Evolutionary conservation across 495 filamentous ascomycete species (phyloP).

Genomic region (Entonaema liquescens): DNA sequence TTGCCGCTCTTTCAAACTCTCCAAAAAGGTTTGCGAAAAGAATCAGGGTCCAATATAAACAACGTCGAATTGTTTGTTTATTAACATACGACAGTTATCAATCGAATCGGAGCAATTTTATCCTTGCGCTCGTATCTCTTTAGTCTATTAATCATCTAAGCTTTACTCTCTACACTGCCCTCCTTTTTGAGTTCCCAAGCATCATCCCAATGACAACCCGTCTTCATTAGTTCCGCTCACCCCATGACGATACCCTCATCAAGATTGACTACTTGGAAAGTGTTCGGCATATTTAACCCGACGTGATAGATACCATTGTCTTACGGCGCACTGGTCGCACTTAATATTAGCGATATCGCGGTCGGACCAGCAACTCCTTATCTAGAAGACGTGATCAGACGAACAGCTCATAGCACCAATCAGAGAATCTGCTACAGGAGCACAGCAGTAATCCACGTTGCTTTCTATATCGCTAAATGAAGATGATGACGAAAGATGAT

Average conservation of each 20-base stretch:
- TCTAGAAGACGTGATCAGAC: slow-evolving; percentile 18
- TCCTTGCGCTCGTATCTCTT: slow-evolving; percentile 1
- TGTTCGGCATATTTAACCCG: neutral
- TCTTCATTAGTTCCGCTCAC: slow-evolving; percentile 8
- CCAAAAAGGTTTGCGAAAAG: neutral
- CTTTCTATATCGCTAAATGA: slow-evolving; percentile 2
- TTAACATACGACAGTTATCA: slow-evolving; percentile 15
- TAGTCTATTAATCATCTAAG: slow-evolving; percentile 12
- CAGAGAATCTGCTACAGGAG: neutral
- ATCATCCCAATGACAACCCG: slow-evolving; percentile 25
- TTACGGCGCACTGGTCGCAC: neutral
- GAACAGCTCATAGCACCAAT: slow-evolving; percentile 24
- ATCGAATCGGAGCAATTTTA: slow-evolving; percentile 20
- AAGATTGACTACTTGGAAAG: slow-evolving; percentile 5
- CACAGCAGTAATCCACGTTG: slow-evolving; percentile 18
- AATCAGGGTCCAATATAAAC: slow-evolving; percentile 22
- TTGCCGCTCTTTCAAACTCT: slow-evolving; percentile 11
- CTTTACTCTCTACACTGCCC: no score
- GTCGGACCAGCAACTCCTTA: slow-evolving; percentile 22
- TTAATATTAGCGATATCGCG: slow-evolving; percentile 9
- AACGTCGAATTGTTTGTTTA: slow-evolving; percentile 31
- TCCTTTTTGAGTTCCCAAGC: slow-evolving; percentile 12
- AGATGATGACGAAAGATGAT: slow-evolving; percentile 11
- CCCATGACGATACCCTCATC: slow-evolving; percentile 18
- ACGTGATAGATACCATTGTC: slow-evolving; percentile 13